Base-by-base conservation (phyloP, 2,329 filamentous ascomycete genomes). In the Cadophora sp. region DNA sequence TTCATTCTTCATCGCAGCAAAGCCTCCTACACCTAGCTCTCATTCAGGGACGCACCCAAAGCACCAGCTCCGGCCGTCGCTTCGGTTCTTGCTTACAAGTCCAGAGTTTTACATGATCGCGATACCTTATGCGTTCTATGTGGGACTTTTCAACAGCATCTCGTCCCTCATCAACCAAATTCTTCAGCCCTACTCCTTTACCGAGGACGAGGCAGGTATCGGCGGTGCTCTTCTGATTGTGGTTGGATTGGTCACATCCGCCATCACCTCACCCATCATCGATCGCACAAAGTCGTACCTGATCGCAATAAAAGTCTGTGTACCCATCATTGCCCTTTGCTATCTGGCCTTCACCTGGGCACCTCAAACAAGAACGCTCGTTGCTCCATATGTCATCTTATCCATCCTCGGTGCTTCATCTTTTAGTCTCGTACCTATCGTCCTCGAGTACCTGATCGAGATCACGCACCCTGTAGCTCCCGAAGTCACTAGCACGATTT, bases 101-200 rank as follows among this genome's bases (percentile, higher is more conserved):
- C 83, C 86, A 22, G 90, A 95, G 77, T 91, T 97, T 80, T 97
- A 90, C 86, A 86, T 97, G 71, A 81, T 97, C 72, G 83, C 94
- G 69, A 75, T 94, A 68, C 91, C 94, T n/a, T 98, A 95, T 81
- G 82, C 87, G 72, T 80, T 94, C 75, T 97, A 94, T 79, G 92
- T 97, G 69, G 94, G 92, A 75, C 91, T 96, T 82, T 99, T 99
- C 89, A 98, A 98, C 84, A 91, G 91, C 73, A 84, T 94, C 73
- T 97, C 94, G 61, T 92, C 92, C 1, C 87, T 98, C 1, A 85
- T 98, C 11, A 97, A 95, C 82, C 95, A 97, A 78, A 92, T 98
- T 77, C 87, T 98, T 71, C 83, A 87, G 48, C 96, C 96, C 0
- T 95, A 97, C 81, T 92, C 89, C 75, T 97, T 93, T 85, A 86